Base-by-base conservation (phyloP, 1,284 basidiomycete species). In the Ceratobasidium sp. region DNA sequence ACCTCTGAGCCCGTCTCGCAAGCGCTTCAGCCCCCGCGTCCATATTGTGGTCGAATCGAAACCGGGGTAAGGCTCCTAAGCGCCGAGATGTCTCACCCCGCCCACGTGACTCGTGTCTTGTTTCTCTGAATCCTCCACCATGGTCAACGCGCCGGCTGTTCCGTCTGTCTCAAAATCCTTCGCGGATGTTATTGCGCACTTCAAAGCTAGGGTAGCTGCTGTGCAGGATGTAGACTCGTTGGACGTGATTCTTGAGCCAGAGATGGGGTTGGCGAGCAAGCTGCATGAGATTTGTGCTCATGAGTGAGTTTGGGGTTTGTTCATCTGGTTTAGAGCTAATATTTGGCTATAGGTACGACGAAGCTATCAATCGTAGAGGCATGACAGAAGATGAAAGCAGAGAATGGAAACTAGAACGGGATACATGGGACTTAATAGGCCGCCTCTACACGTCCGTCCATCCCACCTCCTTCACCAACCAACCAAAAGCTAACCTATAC, bases 371-470 rank as follows among this genome's bases (percentile, higher is more conserved):
- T 40, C 83, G 82, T 23, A 82, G 84, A 64, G 82, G 84, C 56
- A 84, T 81, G 15, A 76, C 87, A 17, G 84, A 83, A n/a, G 87
- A 89, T 23, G 91, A 92, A 81, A 80, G 91, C 0, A 90, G 92
- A 44, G 85, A 90, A 1, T 84, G 95, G 79, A 87, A 88, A 38
- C 86, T 96, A 83, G 95, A 96, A 83, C 87, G 90, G 61, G 91
- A 93, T 83, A 96, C 95, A 0, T 96, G 95, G 95, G 89, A 88
- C 0, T 87, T 96, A 0, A 82, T 96, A 3, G 93, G 95, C 83
- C 90, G 90, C 3, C 86, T 96, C 20, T 85, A 85, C 80, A 79
- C 64, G 78, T 65, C 77, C 74, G 64, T 76, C 67, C 33, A 44
- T 44, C 20, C 90, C 92, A 86, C 33, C 89, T 81, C 87, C 26